A percentile compares a stretch with the other conserved stretches of the same genome.
phyloP scores from a whole-genome alignment of 176 grass and related monocot genomes.

The Calamus simplicifolius region DNA sequence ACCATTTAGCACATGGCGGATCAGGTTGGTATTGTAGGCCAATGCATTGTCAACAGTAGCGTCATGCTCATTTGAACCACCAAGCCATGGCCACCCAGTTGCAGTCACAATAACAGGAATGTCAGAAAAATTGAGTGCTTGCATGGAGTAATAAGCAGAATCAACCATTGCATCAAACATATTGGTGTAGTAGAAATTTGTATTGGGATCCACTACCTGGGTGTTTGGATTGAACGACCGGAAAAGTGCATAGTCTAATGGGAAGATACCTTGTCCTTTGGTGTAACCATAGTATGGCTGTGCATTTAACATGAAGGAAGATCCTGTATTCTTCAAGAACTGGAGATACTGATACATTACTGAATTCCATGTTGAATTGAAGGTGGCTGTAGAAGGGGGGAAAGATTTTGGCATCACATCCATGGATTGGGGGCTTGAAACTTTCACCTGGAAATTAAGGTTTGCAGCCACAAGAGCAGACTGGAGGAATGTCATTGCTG shows the following conservation, averaged over 20 bases:
- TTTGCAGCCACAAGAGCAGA: conserved; percentile 82
- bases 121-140: conserved; percentile 84
- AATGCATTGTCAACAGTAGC: conserved; percentile 91
- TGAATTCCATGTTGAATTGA: conserved; percentile 87
- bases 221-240: conserved; percentile 59
- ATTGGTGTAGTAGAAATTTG: conserved; percentile 80
- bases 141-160: conserved; percentile 78
- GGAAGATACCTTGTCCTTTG: conserved; percentile 77
- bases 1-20: conserved; percentile 77
- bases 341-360: conserved; percentile 70
- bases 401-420: conserved; percentile 76
- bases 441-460: conserved; percentile 81
- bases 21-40: conserved; percentile 91
- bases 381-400: conserved; percentile 80
- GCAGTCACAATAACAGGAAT: conserved; percentile 78
- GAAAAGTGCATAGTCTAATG: conserved; percentile 84
- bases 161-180: conserved; percentile 98
- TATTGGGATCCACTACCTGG: conserved; percentile 80
- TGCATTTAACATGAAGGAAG: conserved; percentile 92
- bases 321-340: conserved; percentile 69
- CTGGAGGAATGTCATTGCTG: conserved; percentile 83
- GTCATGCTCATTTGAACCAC: conserved; percentile 64
- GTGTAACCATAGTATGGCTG: conserved; percentile 90
- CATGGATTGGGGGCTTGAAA: conserved; percentile 69
- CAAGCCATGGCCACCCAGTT: conserved; percentile 87